Evolutionary conservation across 2,329 filamentous ascomycete genomes (phyloP).

Genomic region (Talaromyces funiculosus): DNA sequence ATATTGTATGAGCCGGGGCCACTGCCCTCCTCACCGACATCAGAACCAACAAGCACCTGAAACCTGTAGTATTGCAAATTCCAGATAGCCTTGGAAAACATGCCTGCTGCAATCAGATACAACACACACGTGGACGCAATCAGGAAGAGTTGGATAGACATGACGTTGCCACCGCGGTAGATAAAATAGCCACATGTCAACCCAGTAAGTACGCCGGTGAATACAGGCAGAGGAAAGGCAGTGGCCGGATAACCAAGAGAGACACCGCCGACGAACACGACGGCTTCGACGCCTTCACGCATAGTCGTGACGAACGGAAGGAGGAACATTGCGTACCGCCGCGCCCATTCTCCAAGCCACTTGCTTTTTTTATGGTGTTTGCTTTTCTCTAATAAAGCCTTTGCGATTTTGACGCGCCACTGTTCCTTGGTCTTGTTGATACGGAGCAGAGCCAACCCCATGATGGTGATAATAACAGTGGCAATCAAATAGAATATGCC

Average conservation of each 20-base stretch:
- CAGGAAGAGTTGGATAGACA: slow-evolving; percentile 69
- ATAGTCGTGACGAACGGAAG: slow-evolving; percentile 82
- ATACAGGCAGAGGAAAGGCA: slow-evolving; percentile 70
- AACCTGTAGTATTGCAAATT: slow-evolving; percentile 62
- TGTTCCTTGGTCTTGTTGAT: slow-evolving; percentile 79
- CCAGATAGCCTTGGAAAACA: slow-evolving; percentile 75
- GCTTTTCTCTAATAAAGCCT: slow-evolving; percentile 56
- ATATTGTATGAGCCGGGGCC: slow-evolving; percentile 78
- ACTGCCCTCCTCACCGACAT: slow-evolving; percentile 57
- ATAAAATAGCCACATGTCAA: slow-evolving; percentile 65
- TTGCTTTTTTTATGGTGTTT: slow-evolving; percentile 37
- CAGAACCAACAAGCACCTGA: slow-evolving; percentile 51
- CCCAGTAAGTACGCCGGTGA: slow-evolving; percentile 66
- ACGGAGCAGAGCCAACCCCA: slow-evolving; percentile 74
- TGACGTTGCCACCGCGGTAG: slow-evolving; percentile 61
- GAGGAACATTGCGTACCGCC: slow-evolving; percentile 79
- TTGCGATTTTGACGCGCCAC: slow-evolving; percentile 77
- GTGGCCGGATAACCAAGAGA: slow-evolving; percentile 68
- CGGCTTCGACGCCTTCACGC: slow-evolving; percentile 76
- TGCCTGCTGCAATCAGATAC: slow-evolving; percentile 75
- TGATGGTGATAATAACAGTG: slow-evolving; percentile 72
- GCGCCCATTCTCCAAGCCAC: slow-evolving; percentile 56
- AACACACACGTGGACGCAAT: slow-evolving; percentile 74
- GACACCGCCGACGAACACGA: slow-evolving; percentile 81
- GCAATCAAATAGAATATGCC: slow-evolving; percentile 73